Percentiles rank a stretch among this genome's conserved stretches.
Evolutionary conservation across 2,329 filamentous ascomycete species (phyloP).

Genomic region (Stachybotrys chartarum): DNA sequence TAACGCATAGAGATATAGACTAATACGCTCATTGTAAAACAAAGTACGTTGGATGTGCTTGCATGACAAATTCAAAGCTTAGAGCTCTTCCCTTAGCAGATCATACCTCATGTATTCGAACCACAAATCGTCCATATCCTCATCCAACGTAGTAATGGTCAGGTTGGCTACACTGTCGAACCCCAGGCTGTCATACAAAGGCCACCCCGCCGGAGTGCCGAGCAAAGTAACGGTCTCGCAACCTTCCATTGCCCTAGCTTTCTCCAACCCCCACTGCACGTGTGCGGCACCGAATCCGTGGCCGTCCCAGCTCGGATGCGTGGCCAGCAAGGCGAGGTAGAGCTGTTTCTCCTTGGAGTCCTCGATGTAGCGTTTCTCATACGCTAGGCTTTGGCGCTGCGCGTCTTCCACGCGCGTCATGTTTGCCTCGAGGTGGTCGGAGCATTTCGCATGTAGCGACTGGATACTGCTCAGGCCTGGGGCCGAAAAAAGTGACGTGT

Average conservation of each 20-base stretch:
- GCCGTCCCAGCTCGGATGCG: neutral
- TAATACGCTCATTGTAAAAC: no score
- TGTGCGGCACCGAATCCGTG: neutral
- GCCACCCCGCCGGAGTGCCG: neutral
- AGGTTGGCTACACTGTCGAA: neutral
- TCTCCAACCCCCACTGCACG: neutral
- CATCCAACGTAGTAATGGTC: neutral
- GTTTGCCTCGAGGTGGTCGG: neutral
- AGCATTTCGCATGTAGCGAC: neutral
- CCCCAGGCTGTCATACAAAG: neutral
- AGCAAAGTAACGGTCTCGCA: neutral
- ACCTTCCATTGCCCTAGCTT: neutral
- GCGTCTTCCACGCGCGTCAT: neutral
- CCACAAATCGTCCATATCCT: neutral
- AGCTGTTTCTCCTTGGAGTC: neutral
- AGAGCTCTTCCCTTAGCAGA: no score
- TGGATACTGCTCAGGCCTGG: neutral
- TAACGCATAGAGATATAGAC: no score
- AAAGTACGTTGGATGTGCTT: no score
- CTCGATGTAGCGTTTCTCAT: neutral
- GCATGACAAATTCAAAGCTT: no score
- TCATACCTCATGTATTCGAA: neutral
- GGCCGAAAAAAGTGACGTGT: neutral
- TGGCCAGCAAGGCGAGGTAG: neutral
- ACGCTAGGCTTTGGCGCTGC: neutral